Percentiles rank a stretch among this genome's conserved stretches.
Conservation (phyloP, 2,329 filamentous ascomycete species). For the Xylaria sp. region DNA sequence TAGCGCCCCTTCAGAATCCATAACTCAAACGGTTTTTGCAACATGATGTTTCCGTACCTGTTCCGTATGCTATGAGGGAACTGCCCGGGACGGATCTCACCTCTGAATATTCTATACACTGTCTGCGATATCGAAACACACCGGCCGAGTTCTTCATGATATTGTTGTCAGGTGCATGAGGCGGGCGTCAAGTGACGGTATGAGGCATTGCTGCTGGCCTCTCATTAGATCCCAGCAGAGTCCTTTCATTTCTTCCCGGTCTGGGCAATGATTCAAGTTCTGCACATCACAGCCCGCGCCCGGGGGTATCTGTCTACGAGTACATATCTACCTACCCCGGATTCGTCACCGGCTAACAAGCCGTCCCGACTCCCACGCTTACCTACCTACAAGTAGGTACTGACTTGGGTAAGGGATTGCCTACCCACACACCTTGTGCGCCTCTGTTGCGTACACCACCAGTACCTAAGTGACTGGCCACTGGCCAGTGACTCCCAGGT, state of each 20-base stretch:
- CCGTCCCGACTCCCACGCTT: neutral
- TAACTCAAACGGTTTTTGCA: too few species aligned
- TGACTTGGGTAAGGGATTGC: too few species aligned
- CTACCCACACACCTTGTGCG: neutral
- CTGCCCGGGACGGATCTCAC: too few species aligned
- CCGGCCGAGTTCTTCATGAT: neutral
- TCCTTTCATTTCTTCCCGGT: neutral
- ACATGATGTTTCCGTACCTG: too few species aligned
- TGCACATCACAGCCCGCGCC: neutral
- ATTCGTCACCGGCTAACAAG: neutral
- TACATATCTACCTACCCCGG: neutral
- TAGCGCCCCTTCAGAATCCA: neutral
- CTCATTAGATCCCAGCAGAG: neutral
- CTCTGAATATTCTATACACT: too few species aligned
- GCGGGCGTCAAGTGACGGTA: too few species aligned
- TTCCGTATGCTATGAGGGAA: too few species aligned
- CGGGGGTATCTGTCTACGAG: too few species aligned
- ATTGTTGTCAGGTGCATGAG: neutral
- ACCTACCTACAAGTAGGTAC: neutral
- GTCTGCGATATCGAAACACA: neutral
- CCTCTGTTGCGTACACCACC: neutral
- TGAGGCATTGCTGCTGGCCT: too few species aligned
- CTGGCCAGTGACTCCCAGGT: too few species aligned
- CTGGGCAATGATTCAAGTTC: neutral
- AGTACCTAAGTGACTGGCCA: too few species aligned